phyloP scores from a whole-genome alignment of 2,329 filamentous ascomycete species.

The Sclerotinia minor region DNA sequence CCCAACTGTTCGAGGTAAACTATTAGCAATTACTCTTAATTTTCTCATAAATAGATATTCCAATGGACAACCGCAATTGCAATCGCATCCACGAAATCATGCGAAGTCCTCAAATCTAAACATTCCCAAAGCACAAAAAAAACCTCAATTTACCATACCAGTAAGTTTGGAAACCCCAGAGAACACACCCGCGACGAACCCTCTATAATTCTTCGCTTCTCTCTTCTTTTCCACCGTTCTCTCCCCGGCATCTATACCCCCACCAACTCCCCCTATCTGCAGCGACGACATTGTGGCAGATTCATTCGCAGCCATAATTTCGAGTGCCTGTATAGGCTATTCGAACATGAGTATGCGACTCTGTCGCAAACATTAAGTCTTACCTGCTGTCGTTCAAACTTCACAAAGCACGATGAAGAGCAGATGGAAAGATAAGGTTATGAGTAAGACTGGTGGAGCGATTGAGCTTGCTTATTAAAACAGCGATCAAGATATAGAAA shows the following conservation, averaged over 20 bases:
- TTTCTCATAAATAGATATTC: background rate
- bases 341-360: background rate
- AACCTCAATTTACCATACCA: slow-evolving; percentile 51
- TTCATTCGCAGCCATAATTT: slow-evolving; percentile 4
- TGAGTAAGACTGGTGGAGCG: background rate
- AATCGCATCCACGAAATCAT: background rate
- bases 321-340: background rate
- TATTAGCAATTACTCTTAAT: background rate
- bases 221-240: slow-evolving; percentile 37
- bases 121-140: background rate
- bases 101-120: background rate
- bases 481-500: background rate
- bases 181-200: slow-evolving; percentile 97
- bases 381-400: background rate
- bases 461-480: background rate
- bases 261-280: background rate
- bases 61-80: background rate
- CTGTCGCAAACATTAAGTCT: background rate
- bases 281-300: slow-evolving; percentile 2
- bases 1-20: slow-evolving; percentile 48
- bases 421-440: background rate
- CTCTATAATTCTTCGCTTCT: slow-evolving; percentile 67
- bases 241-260: background rate
- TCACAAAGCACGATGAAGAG: background rate
- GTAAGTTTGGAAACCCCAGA: slow-evolving; percentile 88